phyloP scores from a whole-genome alignment of 140 eudicot species.

The Artemisia princeps region DNA sequence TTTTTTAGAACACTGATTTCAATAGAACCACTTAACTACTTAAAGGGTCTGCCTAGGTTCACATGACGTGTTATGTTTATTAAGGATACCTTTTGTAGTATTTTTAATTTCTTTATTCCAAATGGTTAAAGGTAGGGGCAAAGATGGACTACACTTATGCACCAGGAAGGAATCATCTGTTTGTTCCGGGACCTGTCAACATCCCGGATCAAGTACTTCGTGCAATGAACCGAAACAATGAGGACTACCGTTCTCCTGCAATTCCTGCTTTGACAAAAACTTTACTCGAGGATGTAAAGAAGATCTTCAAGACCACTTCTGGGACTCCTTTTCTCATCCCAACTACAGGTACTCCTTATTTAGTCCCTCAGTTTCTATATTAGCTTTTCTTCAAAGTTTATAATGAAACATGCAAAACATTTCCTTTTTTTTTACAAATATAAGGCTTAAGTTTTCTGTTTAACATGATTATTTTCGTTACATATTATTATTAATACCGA shows the following conservation, averaged over 20 bases:
- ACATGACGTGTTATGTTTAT: background rate
- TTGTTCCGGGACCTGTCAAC: conserved; percentile 97
- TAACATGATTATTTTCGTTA: background rate
- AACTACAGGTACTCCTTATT: conserved; percentile 60
- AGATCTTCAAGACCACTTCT: conserved; percentile 86
- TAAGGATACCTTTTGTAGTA: background rate
- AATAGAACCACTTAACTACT: no score
- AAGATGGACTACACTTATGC: conserved; percentile 79
- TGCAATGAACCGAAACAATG: conserved; percentile 98
- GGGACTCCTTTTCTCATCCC: conserved; percentile 93
- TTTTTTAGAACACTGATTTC: no score
- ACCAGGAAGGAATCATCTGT: conserved; percentile 94
- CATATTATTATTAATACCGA: background rate
- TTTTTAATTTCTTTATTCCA: background rate
- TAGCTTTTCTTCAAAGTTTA: no score
- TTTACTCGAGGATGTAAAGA: conserved; percentile 83
- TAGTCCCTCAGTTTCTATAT: background rate
- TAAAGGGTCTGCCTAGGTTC: no score
- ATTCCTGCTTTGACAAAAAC: conserved; percentile 74
- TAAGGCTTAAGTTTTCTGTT: background rate
- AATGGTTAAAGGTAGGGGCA: background rate
- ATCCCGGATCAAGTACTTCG: conserved; percentile 96
- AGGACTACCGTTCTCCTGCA: conserved; percentile 97
- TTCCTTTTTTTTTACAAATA: background rate
- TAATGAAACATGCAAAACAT: no score